These are phyloP conservation scores for Rhododendron mucronatum DNA, from an alignment of 148 eudicot species.

Conservation along the genomic window DNA sequence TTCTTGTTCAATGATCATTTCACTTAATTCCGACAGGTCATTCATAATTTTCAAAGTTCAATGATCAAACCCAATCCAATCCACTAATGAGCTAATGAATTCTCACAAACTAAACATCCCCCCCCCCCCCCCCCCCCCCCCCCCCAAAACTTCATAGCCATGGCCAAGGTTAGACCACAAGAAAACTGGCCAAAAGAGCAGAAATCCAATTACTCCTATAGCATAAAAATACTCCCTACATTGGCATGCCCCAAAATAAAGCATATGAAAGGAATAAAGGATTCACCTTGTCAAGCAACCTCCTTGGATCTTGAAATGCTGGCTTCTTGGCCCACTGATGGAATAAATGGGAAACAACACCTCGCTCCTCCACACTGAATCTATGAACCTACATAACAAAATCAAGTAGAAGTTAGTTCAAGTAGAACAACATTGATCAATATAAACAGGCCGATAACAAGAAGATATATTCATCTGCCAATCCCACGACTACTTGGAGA, in stretches of 20 bases:
- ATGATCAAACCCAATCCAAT: no score
- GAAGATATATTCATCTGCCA: background rate
- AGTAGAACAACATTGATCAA: background rate
- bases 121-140: no score
- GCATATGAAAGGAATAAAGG: background rate
- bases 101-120: background rate
- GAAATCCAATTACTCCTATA: background rate
- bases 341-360: conserved; percentile 70
- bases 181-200: background rate
- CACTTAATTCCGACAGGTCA: no score
- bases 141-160: background rate
- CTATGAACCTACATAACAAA: conserved; percentile 29
- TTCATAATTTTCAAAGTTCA: no score
- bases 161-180: background rate
- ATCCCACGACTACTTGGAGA: background rate
- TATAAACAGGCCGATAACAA: background rate
- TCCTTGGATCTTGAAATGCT: conserved; percentile 83
- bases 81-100: no score
- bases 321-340: conserved; percentile 96
- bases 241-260: background rate
- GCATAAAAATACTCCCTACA: background rate
- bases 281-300: conserved; percentile 82
- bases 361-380: conserved; percentile 66
- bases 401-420: background rate
- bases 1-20: no score